Percentiles rank a stretch among this genome's conserved stretches.
Conservation (phyloP, 768 basidiomycete species). For the Podaxis pistillaris region DNA sequence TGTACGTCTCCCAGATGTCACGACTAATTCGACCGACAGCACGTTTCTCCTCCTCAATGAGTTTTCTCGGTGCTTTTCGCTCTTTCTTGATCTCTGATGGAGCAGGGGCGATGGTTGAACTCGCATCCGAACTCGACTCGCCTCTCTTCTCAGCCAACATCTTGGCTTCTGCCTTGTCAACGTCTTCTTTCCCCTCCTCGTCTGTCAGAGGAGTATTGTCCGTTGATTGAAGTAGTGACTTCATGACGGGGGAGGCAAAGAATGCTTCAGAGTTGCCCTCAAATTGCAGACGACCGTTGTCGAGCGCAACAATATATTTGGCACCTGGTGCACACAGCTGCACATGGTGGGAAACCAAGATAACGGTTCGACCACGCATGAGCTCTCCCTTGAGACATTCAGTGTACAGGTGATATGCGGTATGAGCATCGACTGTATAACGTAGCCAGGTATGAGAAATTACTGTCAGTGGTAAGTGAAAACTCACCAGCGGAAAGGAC, state of each 20-base stretch:
- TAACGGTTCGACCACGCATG: constrained; percentile 76
- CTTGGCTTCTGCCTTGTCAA: constrained; percentile 41
- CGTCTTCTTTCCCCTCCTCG: constrained; percentile 44
- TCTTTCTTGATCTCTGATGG: constrained; percentile 27
- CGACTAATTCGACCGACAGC: constrained; percentile 68
- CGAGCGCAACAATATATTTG: constrained; percentile 77
- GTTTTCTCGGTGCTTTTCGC: constrained; percentile 61
- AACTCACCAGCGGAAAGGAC: constrained; percentile 55
- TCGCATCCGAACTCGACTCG: constrained; percentile 32
- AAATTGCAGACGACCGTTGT: constrained; percentile 78
- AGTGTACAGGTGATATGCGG: constrained; percentile 83
- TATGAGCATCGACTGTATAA: constrained; percentile 80
- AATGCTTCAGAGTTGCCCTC: constrained; percentile 67
- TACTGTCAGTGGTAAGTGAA: background rate
- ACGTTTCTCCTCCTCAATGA: constrained; percentile 83
- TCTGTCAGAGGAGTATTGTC: constrained; percentile 40
- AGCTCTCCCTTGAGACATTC: constrained; percentile 84
- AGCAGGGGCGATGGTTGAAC: constrained; percentile 40
- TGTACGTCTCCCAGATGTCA: constrained; percentile 57
- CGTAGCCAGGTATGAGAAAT: background rate
- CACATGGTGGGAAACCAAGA: constrained; percentile 95
- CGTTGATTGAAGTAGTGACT: constrained; percentile 61
- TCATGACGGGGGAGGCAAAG: constrained; percentile 63
- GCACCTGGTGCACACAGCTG: constrained; percentile 83
- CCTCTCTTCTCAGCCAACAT: constrained; percentile 46